Evolutionary conservation across 352 stramenopile species (phyloP), one percentile per base, ranked within the genome.

Genomic region (Phytopythium helicoides): DNA sequence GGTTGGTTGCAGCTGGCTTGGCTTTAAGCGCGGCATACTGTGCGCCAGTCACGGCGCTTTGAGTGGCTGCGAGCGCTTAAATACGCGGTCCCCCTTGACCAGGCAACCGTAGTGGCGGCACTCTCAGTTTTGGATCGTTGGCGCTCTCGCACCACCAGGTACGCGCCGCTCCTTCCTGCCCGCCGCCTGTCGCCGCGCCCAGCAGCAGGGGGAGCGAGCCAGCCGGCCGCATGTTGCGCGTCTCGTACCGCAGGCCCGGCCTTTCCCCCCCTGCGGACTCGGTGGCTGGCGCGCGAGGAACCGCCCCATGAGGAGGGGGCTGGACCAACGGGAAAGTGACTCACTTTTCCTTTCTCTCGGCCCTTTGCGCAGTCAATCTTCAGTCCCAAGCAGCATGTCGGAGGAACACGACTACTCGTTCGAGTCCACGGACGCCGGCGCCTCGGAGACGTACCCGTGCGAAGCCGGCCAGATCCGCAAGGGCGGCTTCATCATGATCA

Each of bases 401-500:
- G 63, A 77, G 55, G 73, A 85, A 45, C 63, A 86, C 33, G 85
- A 95, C 67, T 95, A 92, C 72, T 67, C 77, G 50, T 93, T 98
- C 71, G 92, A 98, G 73, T 96, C 76, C 58, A 86, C 93, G 68
- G 94, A 99, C 80, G 97, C 97, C 62, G 97, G 97, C 82, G 96
- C 97, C 54, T 99, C 97, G 49, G 84, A 96, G 61, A 98, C 94
- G 56, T 99, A 98, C 83, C 97, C 97, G 62, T 94, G 89, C 63
- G 97, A 99, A 84, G 97, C 97, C 70, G 97, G 97, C 60, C 96
- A 99, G 84, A 98, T 99, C 87, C 97, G 97, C 73, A 98, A 98
- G 86, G 95, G 95, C 87, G 94, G 97, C 67, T 99, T 98, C 92
- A 99, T 99, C 76, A 98, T 99, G 84, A 99, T 99, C 90, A 99